These are phyloP conservation scores for Filobasidium floriforme DNA, from an alignment of 768 basidiomycete genomes.

Conservation along the genomic window DNA sequence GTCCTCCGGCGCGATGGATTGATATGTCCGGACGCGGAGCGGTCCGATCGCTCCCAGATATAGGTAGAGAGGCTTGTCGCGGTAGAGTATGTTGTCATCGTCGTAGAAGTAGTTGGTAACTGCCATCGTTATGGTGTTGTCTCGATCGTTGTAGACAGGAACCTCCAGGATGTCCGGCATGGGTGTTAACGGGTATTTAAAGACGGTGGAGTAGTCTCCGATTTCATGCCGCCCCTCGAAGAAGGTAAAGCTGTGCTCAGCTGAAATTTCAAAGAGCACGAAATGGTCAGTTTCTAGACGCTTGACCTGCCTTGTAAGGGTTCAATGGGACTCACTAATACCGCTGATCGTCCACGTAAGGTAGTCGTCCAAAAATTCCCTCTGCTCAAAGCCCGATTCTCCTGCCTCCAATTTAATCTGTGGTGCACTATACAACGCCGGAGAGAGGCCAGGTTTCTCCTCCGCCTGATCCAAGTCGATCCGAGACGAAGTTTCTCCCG, in stretches of 20 bases:
- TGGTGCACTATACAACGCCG: background rate
- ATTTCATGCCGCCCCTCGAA: slow-evolving; percentile 65
- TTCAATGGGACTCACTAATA: slow-evolving; percentile 57
- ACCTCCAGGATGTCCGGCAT: slow-evolving; percentile 78
- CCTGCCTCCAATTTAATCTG: background rate
- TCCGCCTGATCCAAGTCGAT: background rate
- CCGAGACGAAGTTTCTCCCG: background rate
- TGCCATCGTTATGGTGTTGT: slow-evolving; percentile 71
- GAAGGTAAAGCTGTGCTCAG: slow-evolving; percentile 90
- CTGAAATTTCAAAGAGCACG: slow-evolving; percentile 46
- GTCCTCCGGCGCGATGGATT: slow-evolving; percentile 47
- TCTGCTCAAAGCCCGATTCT: slow-evolving; percentile 1
- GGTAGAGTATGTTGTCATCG: slow-evolving; percentile 54
- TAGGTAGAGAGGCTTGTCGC: slow-evolving; percentile 65
- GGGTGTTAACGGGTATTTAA: slow-evolving; percentile 74
- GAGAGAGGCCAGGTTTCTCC: background rate
- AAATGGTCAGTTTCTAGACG: background rate
- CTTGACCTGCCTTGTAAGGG: background rate
- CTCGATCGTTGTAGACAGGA: slow-evolving; percentile 63
- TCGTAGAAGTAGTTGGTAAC: slow-evolving; percentile 83
- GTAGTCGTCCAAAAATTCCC: slow-evolving; percentile 89
- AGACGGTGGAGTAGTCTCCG: slow-evolving; percentile 50
- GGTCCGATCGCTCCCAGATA: slow-evolving; percentile 87
- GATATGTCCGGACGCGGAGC: slow-evolving; percentile 67
- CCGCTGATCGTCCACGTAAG: slow-evolving; percentile 93